Evolutionary conservation across 2,329 filamentous ascomycete species (phyloP), one percentile per base, ranked within the genome.

Genomic region (Apiospora malaysiana): DNA sequence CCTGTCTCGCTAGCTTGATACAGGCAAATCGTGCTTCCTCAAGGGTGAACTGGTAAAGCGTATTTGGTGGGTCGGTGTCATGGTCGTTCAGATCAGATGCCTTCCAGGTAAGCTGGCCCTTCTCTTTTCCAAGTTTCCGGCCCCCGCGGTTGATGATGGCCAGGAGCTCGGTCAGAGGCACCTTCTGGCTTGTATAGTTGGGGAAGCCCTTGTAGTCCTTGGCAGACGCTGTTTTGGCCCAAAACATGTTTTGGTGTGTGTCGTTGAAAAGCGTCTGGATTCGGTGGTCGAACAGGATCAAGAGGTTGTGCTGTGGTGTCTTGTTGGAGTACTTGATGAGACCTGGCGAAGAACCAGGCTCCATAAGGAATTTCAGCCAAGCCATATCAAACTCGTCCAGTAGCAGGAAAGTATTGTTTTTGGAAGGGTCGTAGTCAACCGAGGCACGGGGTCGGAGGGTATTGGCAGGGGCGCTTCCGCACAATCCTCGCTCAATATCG

Each of bases 361-460:
- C 73, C 69, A 72, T 70, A 42, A 82, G 70, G 8, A 79, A 79
- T 68, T 75, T 73, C 47, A 83, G 73, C 79, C 80, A 82, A 25
- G 74, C 69, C n/a, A 80, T 70, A 45, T 82, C 81, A 9, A 75
- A 71, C 42, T 74, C 72, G 59, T 74, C 73, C 18, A 81, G 43
- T 1, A 70, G 70, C 8, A 73, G 70, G 8, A 63, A 68, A 16
- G 67, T 45, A n/a, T 45, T n/a, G 21, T n/a, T 23, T 14, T 42
- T 18, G 8, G 59, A 32, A 18, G 67, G 18, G 27, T 6, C 14
- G 9, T 27, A 40, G 7, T 45, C 23, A 25, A 70, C n/a, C 1
- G 66, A 37, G 9, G 70, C 56, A 7, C 65, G 56, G 14, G 72
- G 68, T 12, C 71, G 70, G 6, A 72, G 32, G 21, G 47, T 68